Base-by-base conservation (phyloP, 2,329 filamentous ascomycete genomes). In the Onygenales sp. region DNA sequence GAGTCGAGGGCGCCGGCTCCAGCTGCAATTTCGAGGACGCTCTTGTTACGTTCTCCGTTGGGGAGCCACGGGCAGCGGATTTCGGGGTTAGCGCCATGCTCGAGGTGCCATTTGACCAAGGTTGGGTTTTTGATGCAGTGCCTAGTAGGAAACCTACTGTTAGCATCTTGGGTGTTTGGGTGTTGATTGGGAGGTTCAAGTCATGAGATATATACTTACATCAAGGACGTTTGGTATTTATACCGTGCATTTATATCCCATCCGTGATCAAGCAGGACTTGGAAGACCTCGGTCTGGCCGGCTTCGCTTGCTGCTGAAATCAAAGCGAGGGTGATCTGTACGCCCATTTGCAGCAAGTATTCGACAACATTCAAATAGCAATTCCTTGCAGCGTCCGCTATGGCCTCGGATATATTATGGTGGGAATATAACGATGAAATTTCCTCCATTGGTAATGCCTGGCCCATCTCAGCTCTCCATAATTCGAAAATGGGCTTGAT, bases 221-320 rank as follows among this genome's bases (percentile, higher is more conserved):
- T 45, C 7, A 45, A 31, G 13, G 43, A 45, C n/a, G 43, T 31
- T 13, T 14, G 7, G 43, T 31, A 4, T 31, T 45, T 6, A 13
- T 45, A 32, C 33, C 31, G 33, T 10, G n/a, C 10, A 11, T 50
- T 50, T 17, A 50, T 50, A 40, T 50, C 48, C 48, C 48, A 50
- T 14, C 34, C 48, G n/a, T 50, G 48, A 32, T 42, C 48, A 9
- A 50, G 21, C 11, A 50, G 36, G n/a, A 42, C 6, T 31, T 50
- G 34, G 21, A 42, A 32, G 6, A 33, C 4, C 10, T 50, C 36
- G 14, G 36, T 50, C 6, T n/a, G 40, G 11, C 43, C 43, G 8
- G 13, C 46, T 21, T 49, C 36, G 6, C 6, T 45, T 13, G 13
- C 27, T 7, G 17, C 43, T 31, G 13, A 1, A 32, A 45, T n/a